Evolutionary conservation across 116 monocot genomes (phyloP).

Genomic region (Cymodocea nodosa): DNA sequence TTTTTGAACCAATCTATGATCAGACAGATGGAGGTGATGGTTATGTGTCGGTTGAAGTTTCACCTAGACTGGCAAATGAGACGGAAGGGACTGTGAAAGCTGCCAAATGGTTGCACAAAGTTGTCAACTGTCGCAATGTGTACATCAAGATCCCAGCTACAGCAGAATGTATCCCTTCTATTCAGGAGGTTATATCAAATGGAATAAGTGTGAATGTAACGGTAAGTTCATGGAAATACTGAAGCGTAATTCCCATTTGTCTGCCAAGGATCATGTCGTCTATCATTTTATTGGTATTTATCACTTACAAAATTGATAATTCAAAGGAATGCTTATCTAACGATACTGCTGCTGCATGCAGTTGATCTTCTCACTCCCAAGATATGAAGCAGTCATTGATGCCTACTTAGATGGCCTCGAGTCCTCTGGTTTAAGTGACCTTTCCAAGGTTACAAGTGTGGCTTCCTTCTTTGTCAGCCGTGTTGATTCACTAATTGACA

Average conservation of each 20-base stretch:
- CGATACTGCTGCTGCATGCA: constrained; percentile 18
- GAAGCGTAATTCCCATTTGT: background rate
- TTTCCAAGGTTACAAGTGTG: constrained; percentile 75
- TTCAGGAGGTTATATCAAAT: constrained; percentile 76
- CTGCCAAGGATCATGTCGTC: background rate
- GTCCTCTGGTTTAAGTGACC: constrained; percentile 57
- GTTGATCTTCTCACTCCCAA: constrained; percentile 83
- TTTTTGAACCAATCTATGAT: constrained; percentile 82
- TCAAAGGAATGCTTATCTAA: background rate
- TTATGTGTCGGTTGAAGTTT: constrained; percentile 95
- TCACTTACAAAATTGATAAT: background rate
- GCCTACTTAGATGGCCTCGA: constrained; percentile 89
- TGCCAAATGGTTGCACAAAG: constrained; percentile 84
- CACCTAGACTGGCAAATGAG: constrained; percentile 83
- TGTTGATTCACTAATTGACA: constrained; percentile 64
- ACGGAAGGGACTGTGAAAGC: constrained; percentile 71
- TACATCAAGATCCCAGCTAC: constrained; percentile 98
- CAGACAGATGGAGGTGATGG: constrained; percentile 87
- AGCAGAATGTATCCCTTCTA: constrained; percentile 81
- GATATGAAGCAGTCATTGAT: constrained; percentile 91
- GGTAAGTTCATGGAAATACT: constrained; percentile 25
- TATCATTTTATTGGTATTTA: background rate
- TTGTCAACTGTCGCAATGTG: constrained; percentile 65
- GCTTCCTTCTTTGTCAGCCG: constrained; percentile 91
- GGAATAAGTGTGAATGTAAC: constrained; percentile 95